Conservation (phyloP, 306 rosid species). For the Glycine latifolia region DNA sequence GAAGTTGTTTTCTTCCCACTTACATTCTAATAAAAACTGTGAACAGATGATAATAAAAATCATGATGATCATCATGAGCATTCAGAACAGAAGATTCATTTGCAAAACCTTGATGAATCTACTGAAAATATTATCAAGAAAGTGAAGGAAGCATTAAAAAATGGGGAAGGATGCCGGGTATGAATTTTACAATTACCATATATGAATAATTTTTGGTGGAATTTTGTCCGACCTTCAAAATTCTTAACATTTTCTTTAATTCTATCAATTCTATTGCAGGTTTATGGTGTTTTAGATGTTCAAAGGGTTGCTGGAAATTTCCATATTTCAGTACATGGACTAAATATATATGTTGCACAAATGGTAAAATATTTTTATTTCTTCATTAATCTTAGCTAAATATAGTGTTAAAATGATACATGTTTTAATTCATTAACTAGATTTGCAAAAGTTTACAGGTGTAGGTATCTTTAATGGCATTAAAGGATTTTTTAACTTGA, state of each 20-base stretch:
- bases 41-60: slow-evolving; percentile 66
- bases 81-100: slow-evolving; percentile 61
- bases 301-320: slow-evolving; percentile 97
- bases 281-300: slow-evolving; percentile 93
- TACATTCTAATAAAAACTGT: slow-evolving; percentile 44
- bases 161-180: slow-evolving; percentile 94
- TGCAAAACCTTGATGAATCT: slow-evolving; percentile 68
- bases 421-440: slow-evolving; percentile 24
- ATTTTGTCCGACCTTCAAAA: not conserved
- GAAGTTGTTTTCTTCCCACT: slow-evolving; percentile 37
- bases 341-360: slow-evolving; percentile 92
- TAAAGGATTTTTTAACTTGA: slow-evolving; percentile 3
- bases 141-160: slow-evolving; percentile 75
- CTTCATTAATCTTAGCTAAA: slow-evolving; percentile 14
- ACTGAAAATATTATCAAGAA: slow-evolving; percentile 77
- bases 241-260: not conserved
- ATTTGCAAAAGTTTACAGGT: slow-evolving; percentile 25
- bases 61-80: slow-evolving; percentile 45
- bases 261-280: slow-evolving; percentile 59
- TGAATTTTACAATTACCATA: slow-evolving; percentile 30
- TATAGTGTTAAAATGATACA: slow-evolving; percentile 14
- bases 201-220: slow-evolving; percentile 24
- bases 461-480: slow-evolving; percentile 8
- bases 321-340: slow-evolving; percentile 90
- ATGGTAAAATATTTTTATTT: slow-evolving; percentile 60